phyloP scores from a whole-genome alignment of 2,329 filamentous ascomycete genomes.

The Diaporthe batatas region DNA sequence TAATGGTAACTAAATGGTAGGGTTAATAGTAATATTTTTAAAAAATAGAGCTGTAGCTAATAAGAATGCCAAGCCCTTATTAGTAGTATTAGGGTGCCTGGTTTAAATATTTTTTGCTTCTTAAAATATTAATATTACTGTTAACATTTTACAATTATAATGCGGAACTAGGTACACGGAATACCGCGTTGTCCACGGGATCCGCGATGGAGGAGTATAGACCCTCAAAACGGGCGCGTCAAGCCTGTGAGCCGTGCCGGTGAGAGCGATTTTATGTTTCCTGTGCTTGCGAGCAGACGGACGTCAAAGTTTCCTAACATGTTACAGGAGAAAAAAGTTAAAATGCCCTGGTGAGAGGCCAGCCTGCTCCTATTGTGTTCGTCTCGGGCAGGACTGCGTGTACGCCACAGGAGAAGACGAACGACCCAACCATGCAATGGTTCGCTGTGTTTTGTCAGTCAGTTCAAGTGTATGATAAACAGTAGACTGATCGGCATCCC shows the following conservation, averaged over 20 bases:
- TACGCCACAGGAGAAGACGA: conserved; percentile 11
- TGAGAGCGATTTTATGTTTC: neutral
- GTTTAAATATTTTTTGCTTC: too few species aligned
- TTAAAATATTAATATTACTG: too few species aligned
- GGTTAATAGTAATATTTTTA: too few species aligned
- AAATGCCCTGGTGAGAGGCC: conserved; percentile 17
- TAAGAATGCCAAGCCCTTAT: too few species aligned
- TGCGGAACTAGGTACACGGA: too few species aligned
- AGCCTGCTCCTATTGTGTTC: conserved; percentile 16
- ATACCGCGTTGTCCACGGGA: too few species aligned
- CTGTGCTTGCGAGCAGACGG: neutral
- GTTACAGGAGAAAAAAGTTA: conserved; percentile 3
- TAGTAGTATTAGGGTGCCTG: too few species aligned
- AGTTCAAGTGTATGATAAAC: too few species aligned
- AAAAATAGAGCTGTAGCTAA: too few species aligned
- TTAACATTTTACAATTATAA: too few species aligned
- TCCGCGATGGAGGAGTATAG: conserved; percentile 1
- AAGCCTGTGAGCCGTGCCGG: conserved; percentile 1
- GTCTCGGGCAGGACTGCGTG: conserved; percentile 10
- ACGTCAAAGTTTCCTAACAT: neutral
- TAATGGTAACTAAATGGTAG: too few species aligned
- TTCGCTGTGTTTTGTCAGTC: neutral
- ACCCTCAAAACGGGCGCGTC: conserved; percentile 3
- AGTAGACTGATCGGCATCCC: neutral
- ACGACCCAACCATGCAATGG: conserved; percentile 12